Conservation (phyloP, 1,139 yeast genomes). For the Barnettozyma hawaiiensis region DNA sequence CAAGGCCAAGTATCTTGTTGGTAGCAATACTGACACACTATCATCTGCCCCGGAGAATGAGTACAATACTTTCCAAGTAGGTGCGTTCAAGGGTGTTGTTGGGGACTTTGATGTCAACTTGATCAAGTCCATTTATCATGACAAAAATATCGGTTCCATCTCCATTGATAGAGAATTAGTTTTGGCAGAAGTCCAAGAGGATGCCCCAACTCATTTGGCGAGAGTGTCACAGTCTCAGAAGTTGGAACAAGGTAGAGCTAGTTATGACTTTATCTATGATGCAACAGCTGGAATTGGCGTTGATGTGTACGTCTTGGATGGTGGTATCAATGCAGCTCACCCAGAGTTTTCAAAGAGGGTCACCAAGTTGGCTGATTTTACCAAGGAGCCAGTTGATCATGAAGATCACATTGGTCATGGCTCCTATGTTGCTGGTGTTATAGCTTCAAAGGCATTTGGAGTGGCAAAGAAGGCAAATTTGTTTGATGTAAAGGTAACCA, state of each 20-base stretch:
- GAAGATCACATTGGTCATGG: constrained; percentile 39
- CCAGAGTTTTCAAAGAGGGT: constrained; percentile 34
- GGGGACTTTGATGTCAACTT: constrained; percentile 25
- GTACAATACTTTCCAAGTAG: constrained; percentile 22
- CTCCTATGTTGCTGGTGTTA: constrained; percentile 50
- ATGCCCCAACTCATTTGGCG: constrained; percentile 45
- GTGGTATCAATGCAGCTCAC: constrained; percentile 36
- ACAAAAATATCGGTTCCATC: constrained; percentile 24
- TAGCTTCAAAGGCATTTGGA: constrained; percentile 55
- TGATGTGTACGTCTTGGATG: constrained; percentile 38
- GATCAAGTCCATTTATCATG: constrained; percentile 22
- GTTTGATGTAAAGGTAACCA: constrained; percentile 52
- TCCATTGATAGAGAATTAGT: constrained; percentile 27
- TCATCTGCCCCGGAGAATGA: constrained; percentile 13
- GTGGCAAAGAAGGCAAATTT: constrained; percentile 59
- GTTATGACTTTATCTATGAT: constrained; percentile 25
- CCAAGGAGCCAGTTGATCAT: constrained; percentile 19
- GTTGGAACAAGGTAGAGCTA: constrained; percentile 20
- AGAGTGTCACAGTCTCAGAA: constrained; percentile 37
- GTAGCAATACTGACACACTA: constrained; percentile 5
- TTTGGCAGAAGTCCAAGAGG: constrained; percentile 31
- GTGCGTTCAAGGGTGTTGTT: constrained; percentile 25
- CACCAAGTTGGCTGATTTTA: constrained; percentile 27
- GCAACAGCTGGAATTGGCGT: constrained; percentile 37
- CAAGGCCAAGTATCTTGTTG: constrained; percentile 16